Percentiles rank a stretch among this genome's conserved stretches.
Evolutionary conservation across 2,329 filamentous ascomycete genomes (phyloP).

Genomic region (Colletotrichum limetticola): DNA sequence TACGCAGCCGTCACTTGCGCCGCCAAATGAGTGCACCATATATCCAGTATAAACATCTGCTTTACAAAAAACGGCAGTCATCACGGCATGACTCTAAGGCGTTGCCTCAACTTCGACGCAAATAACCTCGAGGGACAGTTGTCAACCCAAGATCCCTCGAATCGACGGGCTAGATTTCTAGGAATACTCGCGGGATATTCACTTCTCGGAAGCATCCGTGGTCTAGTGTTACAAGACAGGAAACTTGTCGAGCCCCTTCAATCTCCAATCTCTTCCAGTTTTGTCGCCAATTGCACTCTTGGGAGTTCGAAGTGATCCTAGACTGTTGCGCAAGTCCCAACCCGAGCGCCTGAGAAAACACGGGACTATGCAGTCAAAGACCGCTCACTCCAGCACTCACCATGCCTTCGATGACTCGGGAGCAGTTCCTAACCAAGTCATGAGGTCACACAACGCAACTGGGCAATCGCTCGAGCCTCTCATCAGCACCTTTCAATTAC

Average conservation of each 20-base stretch:
- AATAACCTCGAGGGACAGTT: background rate
- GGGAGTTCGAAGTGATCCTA: background rate
- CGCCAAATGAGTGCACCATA: background rate
- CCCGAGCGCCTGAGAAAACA: slow-evolving; percentile 26
- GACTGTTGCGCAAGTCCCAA: slow-evolving; percentile 1
- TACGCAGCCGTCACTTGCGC: background rate
- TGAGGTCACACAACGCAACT: background rate
- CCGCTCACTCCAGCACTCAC: slow-evolving; percentile 15
- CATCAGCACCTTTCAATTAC: background rate
- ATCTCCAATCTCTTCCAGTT: background rate
- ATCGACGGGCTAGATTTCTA: background rate
- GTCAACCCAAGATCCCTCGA: background rate
- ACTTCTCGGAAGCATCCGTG: background rate
- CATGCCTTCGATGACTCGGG: background rate
- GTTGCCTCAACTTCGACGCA: background rate
- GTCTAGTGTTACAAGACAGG: background rate
- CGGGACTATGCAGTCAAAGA: slow-evolving; percentile 16
- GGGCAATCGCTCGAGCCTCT: background rate
- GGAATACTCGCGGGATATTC: background rate
- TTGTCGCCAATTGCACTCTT: background rate
- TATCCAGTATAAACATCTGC: background rate
- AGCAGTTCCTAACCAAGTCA: background rate
- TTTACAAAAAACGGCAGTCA: slow-evolving; percentile 11
- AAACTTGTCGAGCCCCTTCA: background rate
- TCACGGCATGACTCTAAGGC: slow-evolving; percentile 3